These are phyloP conservation scores for Brachypodium distachyon DNA, from an alignment of 202 grass and related monocot genomes.

Conservation along the genomic window DNA sequence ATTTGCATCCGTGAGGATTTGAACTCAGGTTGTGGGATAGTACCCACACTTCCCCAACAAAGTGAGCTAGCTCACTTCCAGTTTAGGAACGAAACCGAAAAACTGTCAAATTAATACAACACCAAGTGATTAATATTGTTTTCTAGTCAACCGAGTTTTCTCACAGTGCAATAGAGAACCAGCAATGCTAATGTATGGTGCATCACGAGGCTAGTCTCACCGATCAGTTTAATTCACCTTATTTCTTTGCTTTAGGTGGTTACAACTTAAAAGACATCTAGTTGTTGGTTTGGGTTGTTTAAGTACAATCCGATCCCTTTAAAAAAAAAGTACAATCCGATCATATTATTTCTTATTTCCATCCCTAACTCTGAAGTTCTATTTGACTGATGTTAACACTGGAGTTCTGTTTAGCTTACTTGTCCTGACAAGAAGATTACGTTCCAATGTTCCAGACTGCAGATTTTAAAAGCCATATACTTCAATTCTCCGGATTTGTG, in stretches of 20 bases:
- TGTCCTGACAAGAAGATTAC: conserved; percentile 7
- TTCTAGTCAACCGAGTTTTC: conserved; percentile 2
- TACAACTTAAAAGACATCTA: conserved; percentile 5
- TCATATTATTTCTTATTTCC: not conserved
- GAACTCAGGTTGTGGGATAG: no score
- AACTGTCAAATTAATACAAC: not conserved
- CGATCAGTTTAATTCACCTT: not conserved
- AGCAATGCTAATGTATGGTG: conserved; percentile 6
- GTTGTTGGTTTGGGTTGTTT: conserved; percentile 8
- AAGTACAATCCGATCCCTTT: no score
- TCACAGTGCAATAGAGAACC: not conserved
- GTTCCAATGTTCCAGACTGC: conserved; percentile 47
- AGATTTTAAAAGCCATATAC: conserved; percentile 75
- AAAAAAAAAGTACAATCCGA: no score
- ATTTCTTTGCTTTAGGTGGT: not conserved
- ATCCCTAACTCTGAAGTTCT: conserved; percentile 8
- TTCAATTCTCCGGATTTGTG: conserved; percentile 98
- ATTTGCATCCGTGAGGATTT: no score
- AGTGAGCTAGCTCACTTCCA: no score
- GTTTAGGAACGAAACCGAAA: not conserved
- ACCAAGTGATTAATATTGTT: not conserved
- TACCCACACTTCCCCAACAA: no score
- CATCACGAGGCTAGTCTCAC: not conserved
- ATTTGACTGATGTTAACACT: conserved; percentile 7
- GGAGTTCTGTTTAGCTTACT: not conserved